Conservation (phyloP, 2,329 filamentous ascomycete genomes). For the Talaromyces rugulosus region DNA sequence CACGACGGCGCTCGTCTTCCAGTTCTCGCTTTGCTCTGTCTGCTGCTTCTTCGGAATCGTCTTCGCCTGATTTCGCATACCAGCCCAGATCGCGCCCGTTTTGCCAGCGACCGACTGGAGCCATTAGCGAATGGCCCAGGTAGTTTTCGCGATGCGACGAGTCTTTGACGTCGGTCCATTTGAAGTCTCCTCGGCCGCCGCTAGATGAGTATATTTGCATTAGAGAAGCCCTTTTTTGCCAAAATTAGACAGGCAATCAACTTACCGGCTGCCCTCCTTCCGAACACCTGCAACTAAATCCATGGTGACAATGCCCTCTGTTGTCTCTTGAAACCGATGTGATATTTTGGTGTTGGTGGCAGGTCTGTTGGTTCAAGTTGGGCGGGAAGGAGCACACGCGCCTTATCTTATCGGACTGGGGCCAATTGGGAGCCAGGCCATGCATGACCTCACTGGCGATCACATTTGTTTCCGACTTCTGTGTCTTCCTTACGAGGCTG, state of each 20-base stretch:
- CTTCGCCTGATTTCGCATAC: conserved; percentile 59
- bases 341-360: background rate
- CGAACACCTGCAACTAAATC: conserved; percentile 89
- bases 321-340: conserved; percentile 9
- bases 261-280: conserved; percentile 74
- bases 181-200: conserved; percentile 87
- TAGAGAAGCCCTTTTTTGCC: background rate
- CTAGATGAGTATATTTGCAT: conserved; percentile 37
- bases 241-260: background rate
- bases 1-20: conserved; percentile 70
- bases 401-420: conserved; percentile 10
- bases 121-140: conserved; percentile 87
- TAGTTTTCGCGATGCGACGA: conserved; percentile 86
- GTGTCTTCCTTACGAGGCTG: background rate
- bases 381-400: background rate
- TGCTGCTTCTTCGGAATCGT: conserved; percentile 36
- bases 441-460: background rate
- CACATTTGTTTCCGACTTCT: background rate
- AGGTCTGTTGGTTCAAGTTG: background rate
- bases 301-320: conserved; percentile 51
- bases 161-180: conserved; percentile 88
- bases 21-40: conserved; percentile 54
- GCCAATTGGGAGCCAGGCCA: background rate
- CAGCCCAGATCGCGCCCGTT: conserved; percentile 66
- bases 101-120: conserved; percentile 88